These are phyloP conservation scores for Blastobotrys attinorum DNA, from an alignment of 805 yeast species.

Conservation along the genomic window DNA sequence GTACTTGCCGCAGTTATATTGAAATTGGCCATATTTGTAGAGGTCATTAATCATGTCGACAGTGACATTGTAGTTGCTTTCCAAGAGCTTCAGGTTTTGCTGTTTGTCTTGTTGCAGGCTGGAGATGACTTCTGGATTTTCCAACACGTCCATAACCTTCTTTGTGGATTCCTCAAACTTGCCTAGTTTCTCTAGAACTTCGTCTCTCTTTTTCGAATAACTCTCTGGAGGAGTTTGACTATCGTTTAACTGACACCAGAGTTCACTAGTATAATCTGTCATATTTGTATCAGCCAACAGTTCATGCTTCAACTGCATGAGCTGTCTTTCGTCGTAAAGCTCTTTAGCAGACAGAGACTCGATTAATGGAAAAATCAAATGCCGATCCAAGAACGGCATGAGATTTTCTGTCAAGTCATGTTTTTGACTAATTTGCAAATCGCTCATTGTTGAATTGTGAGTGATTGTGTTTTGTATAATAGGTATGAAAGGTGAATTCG, in stretches of 20 bases:
- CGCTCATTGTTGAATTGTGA: background rate
- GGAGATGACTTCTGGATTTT: slow-evolving; percentile 44
- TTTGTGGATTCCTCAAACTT: slow-evolving; percentile 37
- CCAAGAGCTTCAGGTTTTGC: slow-evolving; percentile 42
- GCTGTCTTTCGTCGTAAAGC: slow-evolving; percentile 38
- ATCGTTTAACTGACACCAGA: slow-evolving; percentile 37
- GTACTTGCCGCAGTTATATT: slow-evolving; percentile 57
- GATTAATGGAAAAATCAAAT: slow-evolving; percentile 45
- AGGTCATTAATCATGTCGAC: slow-evolving; percentile 40
- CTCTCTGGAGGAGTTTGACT: slow-evolving; percentile 36
- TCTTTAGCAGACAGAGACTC: slow-evolving; percentile 38
- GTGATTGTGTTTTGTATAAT: too few species aligned
- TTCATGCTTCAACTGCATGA: slow-evolving; percentile 43
- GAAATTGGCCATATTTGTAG: slow-evolving; percentile 53
- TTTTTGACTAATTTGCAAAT: slow-evolving; percentile 21
- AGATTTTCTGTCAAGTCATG: slow-evolving; percentile 49
- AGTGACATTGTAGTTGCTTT: slow-evolving; percentile 36
- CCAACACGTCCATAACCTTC: slow-evolving; percentile 39
- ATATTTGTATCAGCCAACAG: slow-evolving; percentile 51
- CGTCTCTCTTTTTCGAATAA: slow-evolving; percentile 27
- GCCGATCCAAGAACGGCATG: slow-evolving; percentile 55
- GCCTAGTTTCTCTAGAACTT: slow-evolving; percentile 30
- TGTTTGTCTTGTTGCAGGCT: slow-evolving; percentile 47
- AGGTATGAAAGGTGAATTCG: too few species aligned
- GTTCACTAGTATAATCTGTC: slow-evolving; percentile 42